These are phyloP conservation scores for Limnanthes douglasii DNA, from an alignment of 345 rosid genomes.

Conservation along the genomic window DNA sequence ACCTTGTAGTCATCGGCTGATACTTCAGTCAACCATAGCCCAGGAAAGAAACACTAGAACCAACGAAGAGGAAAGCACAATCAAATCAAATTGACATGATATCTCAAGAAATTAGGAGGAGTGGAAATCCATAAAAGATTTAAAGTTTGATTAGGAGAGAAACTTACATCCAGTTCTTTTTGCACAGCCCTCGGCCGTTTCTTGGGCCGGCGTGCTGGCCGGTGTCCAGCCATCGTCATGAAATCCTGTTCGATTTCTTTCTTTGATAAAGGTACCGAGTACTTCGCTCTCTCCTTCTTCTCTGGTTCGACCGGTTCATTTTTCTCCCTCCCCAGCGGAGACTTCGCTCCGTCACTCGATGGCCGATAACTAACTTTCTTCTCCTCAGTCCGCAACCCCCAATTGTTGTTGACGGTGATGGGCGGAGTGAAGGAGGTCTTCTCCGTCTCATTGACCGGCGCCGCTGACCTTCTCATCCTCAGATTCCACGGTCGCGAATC, in stretches of 20 bases:
- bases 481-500: conserved; percentile 48
- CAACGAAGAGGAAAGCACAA: background rate
- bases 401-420: background rate
- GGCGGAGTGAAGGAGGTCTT: background rate
- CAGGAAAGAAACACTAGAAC: conserved; percentile 42
- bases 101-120: too few relatives aligned
- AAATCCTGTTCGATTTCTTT: conserved; percentile 52
- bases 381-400: conserved; percentile 14
- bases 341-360: conserved; percentile 14
- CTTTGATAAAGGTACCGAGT: conserved; percentile 28
- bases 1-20: conserved; percentile 40
- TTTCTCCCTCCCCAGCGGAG: conserved; percentile 12
- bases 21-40: conserved; percentile 55
- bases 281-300: conserved; percentile 22
- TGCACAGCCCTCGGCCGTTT: conserved; percentile 39
- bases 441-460: conserved; percentile 13
- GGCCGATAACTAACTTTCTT: conserved; percentile 13
- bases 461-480: conserved; percentile 43
- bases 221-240: conserved; percentile 20
- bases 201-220: conserved; percentile 49
- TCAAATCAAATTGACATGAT: too few relatives aligned
- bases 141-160: background rate
- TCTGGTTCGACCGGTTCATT: too few relatives aligned
- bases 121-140: background rate
- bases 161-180: conserved; percentile 46